Base-by-base conservation (phyloP, 371 early-diverging fungal genomes). In the Actinomortierella ambigua region DNA sequence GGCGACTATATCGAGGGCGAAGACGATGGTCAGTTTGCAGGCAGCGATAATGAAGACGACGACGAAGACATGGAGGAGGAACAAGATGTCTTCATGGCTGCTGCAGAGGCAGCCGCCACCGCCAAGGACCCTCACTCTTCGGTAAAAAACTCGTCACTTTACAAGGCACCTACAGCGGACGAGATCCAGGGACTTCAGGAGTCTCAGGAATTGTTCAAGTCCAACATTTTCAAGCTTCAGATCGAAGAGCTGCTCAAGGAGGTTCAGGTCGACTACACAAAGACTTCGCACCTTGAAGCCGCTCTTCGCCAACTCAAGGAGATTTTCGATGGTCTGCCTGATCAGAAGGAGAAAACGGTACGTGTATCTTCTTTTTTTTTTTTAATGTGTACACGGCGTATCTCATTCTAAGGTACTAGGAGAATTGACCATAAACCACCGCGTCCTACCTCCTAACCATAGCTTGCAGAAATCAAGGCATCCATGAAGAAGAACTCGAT, bases 221-320 rank as follows among this genome's bases (percentile, higher is more conserved):
- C 94, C 24, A 96, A 96, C 75, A 83, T 97, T 49, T 95, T 96
- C 81, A 93, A 91, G 73, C 78, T 96, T 50, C 94, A 96, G 86
- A 88, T 93, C 55, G 95, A 95, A 54, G 96, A 96, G 69, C 77
- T 97, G 47, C 66, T 96, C 29, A 71, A 76, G 40, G 95, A 96
- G 67, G 86, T 90, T 20, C 55, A 73, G 13, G 66, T 93, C 23
- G 81, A 88, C 49, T 86, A 87, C 50, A 83, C 84, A 27, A 90
- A 89, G 43, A 81, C 84, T 26, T 87, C 83, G 51, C 77, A 84
- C n/a, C 65, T 95, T 55, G 92, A 95, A 63, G 85, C 82, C 15
- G 86, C 88, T 17, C 85, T 97, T 42, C 86, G 90, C 59, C 79
- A 85, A 57, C 63, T 89, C 47, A 87, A 85, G 59, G 69, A 79